Evolutionary conservation across 441 rosid species (phyloP).

Genomic region (Eruca vesicaria): DNA sequence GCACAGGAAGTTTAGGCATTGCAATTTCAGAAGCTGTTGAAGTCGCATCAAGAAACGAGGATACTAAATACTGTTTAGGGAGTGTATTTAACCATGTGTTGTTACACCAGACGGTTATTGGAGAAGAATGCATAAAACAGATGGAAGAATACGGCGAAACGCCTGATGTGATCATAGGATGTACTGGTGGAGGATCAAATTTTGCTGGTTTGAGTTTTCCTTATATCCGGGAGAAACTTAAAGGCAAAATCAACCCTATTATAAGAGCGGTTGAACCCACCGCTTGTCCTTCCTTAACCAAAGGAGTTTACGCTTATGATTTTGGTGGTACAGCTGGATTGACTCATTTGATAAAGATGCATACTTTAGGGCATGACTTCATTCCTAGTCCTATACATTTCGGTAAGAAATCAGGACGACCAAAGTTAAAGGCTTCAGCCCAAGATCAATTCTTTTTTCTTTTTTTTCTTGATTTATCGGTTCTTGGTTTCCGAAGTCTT

Average conservation of each 20-base stretch:
- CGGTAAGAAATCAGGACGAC: conserved; percentile 39
- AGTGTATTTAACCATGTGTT: conserved; percentile 92
- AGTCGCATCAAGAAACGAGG: conserved; percentile 65
- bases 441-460: background rate
- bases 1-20: conserved; percentile 92
- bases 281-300: conserved; percentile 88
- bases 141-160: conserved; percentile 84
- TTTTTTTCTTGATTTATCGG: background rate
- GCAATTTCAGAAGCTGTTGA: conserved; percentile 98
- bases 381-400: conserved; percentile 96
- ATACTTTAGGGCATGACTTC: conserved; percentile 94
- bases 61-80: conserved; percentile 85
- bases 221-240: conserved; percentile 86
- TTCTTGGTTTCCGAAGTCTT: background rate
- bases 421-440: background rate
- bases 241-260: conserved; percentile 76
- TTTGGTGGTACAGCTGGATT: conserved; percentile 84
- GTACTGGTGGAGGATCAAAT: conserved; percentile 96
- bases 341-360: conserved; percentile 99
- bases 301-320: conserved; percentile 85
- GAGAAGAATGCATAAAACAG: conserved; percentile 85
- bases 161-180: conserved; percentile 87
- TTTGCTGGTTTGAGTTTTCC: conserved; percentile 93
- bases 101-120: conserved; percentile 90
- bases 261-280: conserved; percentile 86